Evolutionary conservation across 331 rosid species (phyloP).

Genomic region (Telfairia occidentalis): DNA sequence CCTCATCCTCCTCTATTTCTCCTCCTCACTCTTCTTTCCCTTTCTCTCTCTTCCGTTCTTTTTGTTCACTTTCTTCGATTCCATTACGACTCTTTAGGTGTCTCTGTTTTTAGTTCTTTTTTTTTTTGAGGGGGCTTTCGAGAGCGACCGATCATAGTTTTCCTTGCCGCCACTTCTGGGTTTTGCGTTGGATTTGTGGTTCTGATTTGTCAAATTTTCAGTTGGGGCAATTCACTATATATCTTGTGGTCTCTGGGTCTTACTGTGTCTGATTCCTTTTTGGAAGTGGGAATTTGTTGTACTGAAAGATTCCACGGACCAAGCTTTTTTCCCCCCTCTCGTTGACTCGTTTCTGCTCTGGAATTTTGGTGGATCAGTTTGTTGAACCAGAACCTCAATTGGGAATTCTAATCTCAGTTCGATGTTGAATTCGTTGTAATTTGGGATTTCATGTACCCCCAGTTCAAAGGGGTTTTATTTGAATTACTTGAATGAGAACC

Average conservation of each 20-base stretch:
- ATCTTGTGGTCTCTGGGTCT: background rate
- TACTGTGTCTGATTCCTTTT: background rate
- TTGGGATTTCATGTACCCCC: background rate
- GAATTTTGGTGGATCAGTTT: background rate
- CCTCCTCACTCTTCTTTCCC: background rate
- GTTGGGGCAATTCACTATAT: background rate
- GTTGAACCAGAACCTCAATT: background rate
- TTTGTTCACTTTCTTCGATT: too few species aligned
- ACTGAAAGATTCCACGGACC: background rate
- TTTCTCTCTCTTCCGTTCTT: background rate
- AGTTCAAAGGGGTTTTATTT: background rate
- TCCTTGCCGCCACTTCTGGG: background rate
- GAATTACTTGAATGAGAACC: background rate
- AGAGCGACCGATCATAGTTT: background rate
- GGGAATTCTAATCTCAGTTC: background rate
- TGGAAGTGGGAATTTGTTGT: constrained; percentile 3
- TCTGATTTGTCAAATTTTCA: background rate
- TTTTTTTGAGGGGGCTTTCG: background rate
- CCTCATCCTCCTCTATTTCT: background rate
- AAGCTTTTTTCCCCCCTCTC: background rate
- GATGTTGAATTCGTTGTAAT: background rate
- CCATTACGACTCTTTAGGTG: background rate
- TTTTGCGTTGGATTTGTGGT: background rate
- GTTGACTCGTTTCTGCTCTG: background rate
- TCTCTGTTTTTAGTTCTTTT: background rate